A percentile compares a stretch with the other conserved stretches of the same genome.
Evolutionary conservation across 2,329 filamentous ascomycete genomes (phyloP).

Genomic region (Stemphylium beticola): DNA sequence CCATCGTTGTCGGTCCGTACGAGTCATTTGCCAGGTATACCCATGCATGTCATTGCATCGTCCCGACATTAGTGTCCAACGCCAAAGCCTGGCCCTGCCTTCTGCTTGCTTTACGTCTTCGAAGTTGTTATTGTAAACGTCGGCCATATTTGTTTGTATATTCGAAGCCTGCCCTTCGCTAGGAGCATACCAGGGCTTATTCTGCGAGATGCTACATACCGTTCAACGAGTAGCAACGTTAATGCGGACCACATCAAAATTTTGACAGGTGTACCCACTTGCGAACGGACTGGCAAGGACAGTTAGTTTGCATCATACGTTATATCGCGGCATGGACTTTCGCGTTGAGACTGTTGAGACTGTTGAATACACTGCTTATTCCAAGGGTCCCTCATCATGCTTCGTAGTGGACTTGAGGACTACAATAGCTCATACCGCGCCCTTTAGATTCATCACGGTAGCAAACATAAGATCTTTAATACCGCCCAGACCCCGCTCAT

Average conservation of each 20-base stretch:
- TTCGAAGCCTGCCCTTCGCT: neutral
- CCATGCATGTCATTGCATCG: conserved; percentile 8
- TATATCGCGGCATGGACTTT: no score
- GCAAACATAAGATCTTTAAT: conserved; percentile 76
- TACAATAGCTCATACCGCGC: neutral
- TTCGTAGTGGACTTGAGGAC: no score
- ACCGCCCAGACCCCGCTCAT: conserved; percentile 67
- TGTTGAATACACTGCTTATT: no score
- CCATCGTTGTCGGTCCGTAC: neutral
- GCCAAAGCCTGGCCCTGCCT: neutral
- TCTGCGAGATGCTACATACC: neutral
- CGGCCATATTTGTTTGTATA: no score
- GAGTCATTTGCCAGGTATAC: conserved; percentile 13
- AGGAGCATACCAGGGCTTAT: neutral
- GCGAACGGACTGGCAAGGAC: no score
- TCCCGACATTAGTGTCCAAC: conserved; percentile 11
- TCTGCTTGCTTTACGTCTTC: neutral
- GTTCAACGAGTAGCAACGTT: no score
- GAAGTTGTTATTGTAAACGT: neutral
- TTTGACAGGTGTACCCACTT: no score
- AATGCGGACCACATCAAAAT: no score
- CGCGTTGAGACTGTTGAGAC: no score
- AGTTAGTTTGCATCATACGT: no score
- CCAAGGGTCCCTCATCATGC: no score
- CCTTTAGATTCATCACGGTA: conserved; percentile 76